Conservation (phyloP, 2,329 filamentous ascomycete species). For the Amylocarpus encephaloides region DNA sequence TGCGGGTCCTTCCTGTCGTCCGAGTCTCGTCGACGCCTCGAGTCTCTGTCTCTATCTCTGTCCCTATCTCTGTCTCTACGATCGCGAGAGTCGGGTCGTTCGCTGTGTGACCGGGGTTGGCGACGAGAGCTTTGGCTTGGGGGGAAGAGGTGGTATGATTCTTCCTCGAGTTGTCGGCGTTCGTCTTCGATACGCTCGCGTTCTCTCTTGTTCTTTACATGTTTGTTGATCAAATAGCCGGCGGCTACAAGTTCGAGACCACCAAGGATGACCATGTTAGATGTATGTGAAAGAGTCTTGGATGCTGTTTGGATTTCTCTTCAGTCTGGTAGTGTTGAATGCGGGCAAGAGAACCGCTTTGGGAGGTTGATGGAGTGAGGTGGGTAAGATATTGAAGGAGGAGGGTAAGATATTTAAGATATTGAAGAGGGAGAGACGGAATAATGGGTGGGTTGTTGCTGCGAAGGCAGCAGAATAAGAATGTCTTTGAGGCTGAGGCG, state of each 20-base stretch:
- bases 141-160: slow-evolving; percentile 21
- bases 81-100: slow-evolving; percentile 12
- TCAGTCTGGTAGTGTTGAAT: neutral
- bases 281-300: neutral
- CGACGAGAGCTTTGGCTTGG: slow-evolving; percentile 11
- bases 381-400: neutral
- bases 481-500: neutral
- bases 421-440: neutral
- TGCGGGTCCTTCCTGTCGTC: slow-evolving; percentile 15
- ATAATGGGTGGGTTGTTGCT: too few relatives aligned
- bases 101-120: slow-evolving; percentile 16
- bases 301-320: neutral
- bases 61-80: slow-evolving; percentile 3
- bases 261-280: slow-evolving; percentile 49
- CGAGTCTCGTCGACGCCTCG: too few relatives aligned
- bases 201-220: slow-evolving; percentile 27
- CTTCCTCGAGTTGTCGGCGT: slow-evolving; percentile 20
- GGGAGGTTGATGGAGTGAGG: neutral
- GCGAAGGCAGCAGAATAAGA: slow-evolving; percentile 1
- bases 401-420: too few relatives aligned
- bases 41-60: too few relatives aligned
- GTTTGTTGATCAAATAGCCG: slow-evolving; percentile 28
- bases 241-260: slow-evolving; percentile 29
- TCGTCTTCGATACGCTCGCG: slow-evolving; percentile 24
- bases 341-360: neutral